These are phyloP conservation scores for Sequoiadendron giganteum DNA, from an alignment of 75 land plant genomes.

Conservation along the genomic window DNA sequence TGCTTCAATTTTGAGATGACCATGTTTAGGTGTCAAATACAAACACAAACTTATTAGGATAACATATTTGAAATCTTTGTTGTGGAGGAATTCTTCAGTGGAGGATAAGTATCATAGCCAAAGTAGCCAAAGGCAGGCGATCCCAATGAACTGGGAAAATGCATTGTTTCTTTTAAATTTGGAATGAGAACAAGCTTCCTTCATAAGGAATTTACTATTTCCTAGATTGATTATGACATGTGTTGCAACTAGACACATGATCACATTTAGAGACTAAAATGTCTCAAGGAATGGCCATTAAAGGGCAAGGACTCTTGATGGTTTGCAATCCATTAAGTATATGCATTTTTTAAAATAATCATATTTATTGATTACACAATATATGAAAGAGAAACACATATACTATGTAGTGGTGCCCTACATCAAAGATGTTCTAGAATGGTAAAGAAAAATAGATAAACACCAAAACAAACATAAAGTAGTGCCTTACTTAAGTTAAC, in stretches of 20 bases:
- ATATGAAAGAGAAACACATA: neutral
- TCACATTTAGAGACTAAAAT: neutral
- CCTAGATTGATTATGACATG: neutral
- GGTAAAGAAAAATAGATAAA: neutral
- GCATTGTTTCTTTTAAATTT: neutral
- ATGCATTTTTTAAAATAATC: neutral
- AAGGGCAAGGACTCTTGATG: neutral
- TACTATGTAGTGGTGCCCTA: neutral
- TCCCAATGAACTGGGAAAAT: neutral
- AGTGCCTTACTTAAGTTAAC: neutral
- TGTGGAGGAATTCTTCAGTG: neutral
- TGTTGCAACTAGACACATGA: neutral
- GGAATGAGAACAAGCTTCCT: neutral
- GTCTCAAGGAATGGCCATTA: neutral
- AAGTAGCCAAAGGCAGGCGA: neutral
- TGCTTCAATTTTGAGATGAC: neutral
- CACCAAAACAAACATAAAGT: neutral
- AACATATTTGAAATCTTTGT: neutral
- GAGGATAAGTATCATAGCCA: neutral
- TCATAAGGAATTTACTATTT: neutral
- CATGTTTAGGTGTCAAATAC: neutral
- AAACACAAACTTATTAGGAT: neutral
- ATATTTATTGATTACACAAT: neutral
- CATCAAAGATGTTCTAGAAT: neutral
- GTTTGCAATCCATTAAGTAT: neutral